Percentiles rank a stretch among this genome's conserved stretches.
phyloP scores from a whole-genome alignment of 345 rosid species.

The Hevea brasiliensis region DNA sequence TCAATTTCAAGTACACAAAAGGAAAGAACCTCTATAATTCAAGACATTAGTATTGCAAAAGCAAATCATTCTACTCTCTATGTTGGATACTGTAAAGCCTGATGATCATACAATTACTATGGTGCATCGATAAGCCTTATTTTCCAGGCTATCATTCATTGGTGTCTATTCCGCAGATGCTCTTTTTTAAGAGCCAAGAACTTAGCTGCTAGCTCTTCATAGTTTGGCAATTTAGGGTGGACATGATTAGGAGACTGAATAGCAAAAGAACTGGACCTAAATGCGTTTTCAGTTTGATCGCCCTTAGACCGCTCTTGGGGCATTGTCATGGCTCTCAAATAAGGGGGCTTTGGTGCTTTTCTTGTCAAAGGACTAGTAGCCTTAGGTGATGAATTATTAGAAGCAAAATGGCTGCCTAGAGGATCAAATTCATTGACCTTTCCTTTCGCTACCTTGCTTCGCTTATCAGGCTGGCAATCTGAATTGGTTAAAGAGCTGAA shows the following conservation, averaged over 20 bases:
- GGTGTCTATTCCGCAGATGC: constrained; percentile 21
- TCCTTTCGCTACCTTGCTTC: constrained; percentile 5
- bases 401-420: constrained; percentile 8
- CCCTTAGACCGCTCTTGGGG: constrained; percentile 45
- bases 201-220: constrained; percentile 69
- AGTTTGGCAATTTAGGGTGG: constrained; percentile 90
- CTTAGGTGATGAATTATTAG: not conserved
- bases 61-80: too few species aligned
- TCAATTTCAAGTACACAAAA: not conserved
- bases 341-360: constrained; percentile 28
- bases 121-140: too few species aligned
- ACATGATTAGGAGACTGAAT: constrained; percentile 51
- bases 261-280: constrained; percentile 44
- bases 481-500: constrained; percentile 23
- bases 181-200: constrained; percentile 65
- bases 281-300: constrained; percentile 9
- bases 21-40: not conserved
- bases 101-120: too few species aligned
- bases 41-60: too few species aligned
- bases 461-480: constrained; percentile 12
- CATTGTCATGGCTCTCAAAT: constrained; percentile 54
- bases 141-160: not conserved
- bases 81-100: too few species aligned
- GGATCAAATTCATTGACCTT: not conserved
- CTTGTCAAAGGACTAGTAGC: constrained; percentile 10